Conservation (phyloP, 805 yeast genomes). For the Hemisphaericaspora nanyangensis region DNA sequence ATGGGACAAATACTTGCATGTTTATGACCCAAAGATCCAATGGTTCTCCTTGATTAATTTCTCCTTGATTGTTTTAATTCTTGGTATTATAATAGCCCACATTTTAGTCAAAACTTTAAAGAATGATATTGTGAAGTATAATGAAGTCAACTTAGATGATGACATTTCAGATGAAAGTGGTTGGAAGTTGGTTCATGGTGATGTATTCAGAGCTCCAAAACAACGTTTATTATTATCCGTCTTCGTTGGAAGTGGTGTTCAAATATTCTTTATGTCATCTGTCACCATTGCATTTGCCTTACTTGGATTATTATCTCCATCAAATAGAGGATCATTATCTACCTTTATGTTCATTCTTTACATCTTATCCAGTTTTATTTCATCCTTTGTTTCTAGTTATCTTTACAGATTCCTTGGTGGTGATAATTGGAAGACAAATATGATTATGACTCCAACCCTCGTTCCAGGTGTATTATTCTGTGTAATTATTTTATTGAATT, state of each 20-base stretch:
- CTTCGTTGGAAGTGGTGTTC: conserved; percentile 84
- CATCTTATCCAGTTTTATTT: conserved; percentile 74
- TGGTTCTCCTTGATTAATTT: conserved; percentile 93
- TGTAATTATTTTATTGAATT: conserved; percentile 66
- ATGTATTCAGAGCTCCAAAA: conserved; percentile 83
- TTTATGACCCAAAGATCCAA: conserved; percentile 87
- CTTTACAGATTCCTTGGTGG: conserved; percentile 90
- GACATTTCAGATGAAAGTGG: conserved; percentile 92
- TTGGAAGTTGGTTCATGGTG: conserved; percentile 96
- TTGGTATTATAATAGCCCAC: conserved; percentile 76
- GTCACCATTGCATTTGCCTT: conserved; percentile 78
- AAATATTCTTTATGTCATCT: conserved; percentile 71
- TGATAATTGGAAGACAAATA: conserved; percentile 81
- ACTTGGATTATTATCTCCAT: conserved; percentile 86
- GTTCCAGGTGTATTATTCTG: conserved; percentile 79
- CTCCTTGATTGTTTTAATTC: conserved; percentile 70
- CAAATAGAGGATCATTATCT: conserved; percentile 89
- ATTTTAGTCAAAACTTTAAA: conserved; percentile 74
- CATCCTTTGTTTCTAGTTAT: conserved; percentile 84
- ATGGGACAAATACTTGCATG: conserved; percentile 96
- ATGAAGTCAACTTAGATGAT: conserved; percentile 82
- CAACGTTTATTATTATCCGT: conserved; percentile 70
- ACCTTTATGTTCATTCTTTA: conserved; percentile 85
- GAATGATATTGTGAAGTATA: conserved; percentile 83
- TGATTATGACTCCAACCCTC: conserved; percentile 74